phyloP scores from a whole-genome alignment of 2,329 filamentous ascomycete genomes.

The Xylaria polymorpha region DNA sequence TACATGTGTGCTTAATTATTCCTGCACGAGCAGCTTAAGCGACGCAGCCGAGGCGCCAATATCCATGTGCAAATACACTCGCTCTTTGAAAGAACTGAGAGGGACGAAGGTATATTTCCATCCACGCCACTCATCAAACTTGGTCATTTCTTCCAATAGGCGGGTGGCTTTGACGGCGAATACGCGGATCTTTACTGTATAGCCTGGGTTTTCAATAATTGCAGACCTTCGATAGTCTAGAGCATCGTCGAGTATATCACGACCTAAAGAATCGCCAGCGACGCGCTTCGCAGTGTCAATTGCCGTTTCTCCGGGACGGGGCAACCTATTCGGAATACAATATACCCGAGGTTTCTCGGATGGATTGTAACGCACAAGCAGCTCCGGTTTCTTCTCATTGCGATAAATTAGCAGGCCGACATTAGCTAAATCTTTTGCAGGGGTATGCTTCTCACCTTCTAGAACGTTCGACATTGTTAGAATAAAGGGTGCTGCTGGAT shows the following conservation, averaged over 20 bases:
- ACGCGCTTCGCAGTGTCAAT: constrained; percentile 5
- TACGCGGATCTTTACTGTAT: neutral
- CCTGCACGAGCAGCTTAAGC: neutral
- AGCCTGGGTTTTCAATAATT: neutral
- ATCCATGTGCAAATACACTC: neutral
- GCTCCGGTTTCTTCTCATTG: neutral
- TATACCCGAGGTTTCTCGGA: neutral
- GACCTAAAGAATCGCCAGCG: neutral
- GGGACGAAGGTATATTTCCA: constrained; percentile 16
- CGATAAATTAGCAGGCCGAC: constrained; percentile 16
- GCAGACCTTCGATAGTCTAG: constrained; percentile 6
- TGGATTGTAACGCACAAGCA: neutral
- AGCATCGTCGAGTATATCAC: neutral
- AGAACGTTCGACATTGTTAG: neutral
- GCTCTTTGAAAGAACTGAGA: neutral
- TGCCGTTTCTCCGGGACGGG: neutral
- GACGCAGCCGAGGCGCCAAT: neutral
- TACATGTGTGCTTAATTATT: neutral
- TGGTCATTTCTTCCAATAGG: neutral
- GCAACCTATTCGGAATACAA: neutral
- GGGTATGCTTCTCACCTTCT: neutral
- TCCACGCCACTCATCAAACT: neutral
- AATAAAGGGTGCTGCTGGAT: neutral
- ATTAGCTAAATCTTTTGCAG: neutral
- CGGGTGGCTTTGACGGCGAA: constrained; percentile 4